Evolutionary conservation across 352 stramenopile species (phyloP).

Genomic region (Aphanomyces astaci): DNA sequence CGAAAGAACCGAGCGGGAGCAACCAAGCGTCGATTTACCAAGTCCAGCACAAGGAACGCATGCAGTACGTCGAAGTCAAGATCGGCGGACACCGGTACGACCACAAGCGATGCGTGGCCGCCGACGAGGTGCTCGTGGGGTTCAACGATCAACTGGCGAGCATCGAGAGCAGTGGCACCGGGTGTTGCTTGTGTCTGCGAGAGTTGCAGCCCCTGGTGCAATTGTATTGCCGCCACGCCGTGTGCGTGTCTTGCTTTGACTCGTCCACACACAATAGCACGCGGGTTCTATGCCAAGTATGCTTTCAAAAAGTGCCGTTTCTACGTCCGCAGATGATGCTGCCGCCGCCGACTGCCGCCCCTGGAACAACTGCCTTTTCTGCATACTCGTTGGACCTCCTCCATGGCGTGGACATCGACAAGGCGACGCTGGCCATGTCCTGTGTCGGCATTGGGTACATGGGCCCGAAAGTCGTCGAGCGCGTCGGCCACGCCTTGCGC

Average conservation of each 20-base stretch:
- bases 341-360: too few species aligned
- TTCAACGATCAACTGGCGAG: constrained; percentile 50
- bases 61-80: constrained; percentile 36
- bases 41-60: constrained; percentile 18
- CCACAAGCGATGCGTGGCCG: constrained; percentile 23
- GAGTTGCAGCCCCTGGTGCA: constrained; percentile 46
- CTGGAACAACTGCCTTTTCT: too few species aligned
- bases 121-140: constrained; percentile 12
- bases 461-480: constrained; percentile 6
- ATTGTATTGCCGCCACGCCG: constrained; percentile 50
- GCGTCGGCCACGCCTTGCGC: constrained; percentile 17
- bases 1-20: constrained; percentile 9
- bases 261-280: constrained; percentile 7
- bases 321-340: background rate
- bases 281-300: constrained; percentile 11
- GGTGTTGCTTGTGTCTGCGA: constrained; percentile 5
- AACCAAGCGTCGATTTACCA: constrained; percentile 9
- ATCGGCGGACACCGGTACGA: constrained; percentile 71
- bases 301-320: constrained; percentile 21
- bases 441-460: constrained; percentile 11
- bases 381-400: too few species aligned
- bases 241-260: constrained; percentile 47
- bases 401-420: background rate
- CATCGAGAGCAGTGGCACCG: constrained; percentile 36
- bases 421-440: constrained; percentile 2